Percentiles rank a stretch among this genome's conserved stretches.
These are phyloP conservation scores for Aspergillus sp. DNA, from an alignment of 2,329 filamentous ascomycete genomes.

Conservation along the genomic window DNA sequence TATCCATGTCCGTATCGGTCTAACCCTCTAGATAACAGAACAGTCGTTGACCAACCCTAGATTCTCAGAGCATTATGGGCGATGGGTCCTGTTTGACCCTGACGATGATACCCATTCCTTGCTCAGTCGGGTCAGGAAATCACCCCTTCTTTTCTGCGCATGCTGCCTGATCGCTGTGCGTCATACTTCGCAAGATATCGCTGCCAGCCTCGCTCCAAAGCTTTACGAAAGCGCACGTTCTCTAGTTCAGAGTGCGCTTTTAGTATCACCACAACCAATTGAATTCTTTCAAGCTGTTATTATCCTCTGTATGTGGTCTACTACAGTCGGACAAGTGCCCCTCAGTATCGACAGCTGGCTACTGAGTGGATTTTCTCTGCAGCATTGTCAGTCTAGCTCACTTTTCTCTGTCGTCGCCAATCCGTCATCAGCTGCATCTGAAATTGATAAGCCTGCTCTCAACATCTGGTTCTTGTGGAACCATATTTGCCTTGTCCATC, in stretches of 20 bases:
- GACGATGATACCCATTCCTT: slow-evolving; percentile 26
- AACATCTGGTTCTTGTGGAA: slow-evolving; percentile 44
- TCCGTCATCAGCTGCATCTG: slow-evolving; percentile 24
- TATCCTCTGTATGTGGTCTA: slow-evolving; percentile 49
- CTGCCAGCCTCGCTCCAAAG: slow-evolving; percentile 36
- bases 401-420: slow-evolving; percentile 11
- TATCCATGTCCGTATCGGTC: slow-evolving; percentile 1
- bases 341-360: slow-evolving; percentile 49
- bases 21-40: too few species aligned
- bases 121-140: slow-evolving; percentile 34
- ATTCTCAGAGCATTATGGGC: slow-evolving; percentile 45
- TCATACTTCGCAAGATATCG: slow-evolving; percentile 41
- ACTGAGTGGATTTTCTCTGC: slow-evolving; percentile 45
- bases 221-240: slow-evolving; percentile 38
- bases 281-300: slow-evolving; percentile 47
- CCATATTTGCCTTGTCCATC: slow-evolving; percentile 45
- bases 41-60: slow-evolving; percentile 10
- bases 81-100: slow-evolving; percentile 41
- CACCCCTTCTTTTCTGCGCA: slow-evolving; percentile 40
- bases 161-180: slow-evolving; percentile 45
- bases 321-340: slow-evolving; percentile 46
- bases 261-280: slow-evolving; percentile 40
- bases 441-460: slow-evolving; percentile 18
- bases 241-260: slow-evolving; percentile 27
- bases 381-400: slow-evolving; percentile 42